These are phyloP conservation scores for Erysimum cheiri DNA, from an alignment of 441 rosid species.

Conservation along the genomic window DNA sequence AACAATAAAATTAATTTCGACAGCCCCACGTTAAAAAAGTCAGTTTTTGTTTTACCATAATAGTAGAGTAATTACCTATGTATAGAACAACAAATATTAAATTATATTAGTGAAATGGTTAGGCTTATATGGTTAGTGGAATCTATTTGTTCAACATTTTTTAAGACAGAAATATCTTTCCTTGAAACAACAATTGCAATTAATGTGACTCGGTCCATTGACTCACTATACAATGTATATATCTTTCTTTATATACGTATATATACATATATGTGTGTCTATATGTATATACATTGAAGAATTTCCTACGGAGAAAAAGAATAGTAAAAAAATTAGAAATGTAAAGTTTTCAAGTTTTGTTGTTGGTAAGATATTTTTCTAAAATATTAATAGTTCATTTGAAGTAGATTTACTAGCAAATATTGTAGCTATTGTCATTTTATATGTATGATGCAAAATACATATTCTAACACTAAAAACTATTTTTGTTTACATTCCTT, in stretches of 20 bases:
- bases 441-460: too few relatives aligned
- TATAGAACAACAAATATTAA: neutral
- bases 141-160: neutral
- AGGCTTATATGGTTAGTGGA: neutral
- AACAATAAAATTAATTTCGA: neutral
- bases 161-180: neutral
- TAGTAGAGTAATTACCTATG: neutral
- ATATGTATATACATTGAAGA: too few relatives aligned
- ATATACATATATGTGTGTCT: neutral
- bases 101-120: neutral
- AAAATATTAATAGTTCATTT: too few relatives aligned
- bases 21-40: neutral
- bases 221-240: neutral
- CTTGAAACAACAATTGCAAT: neutral
- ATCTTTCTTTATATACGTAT: neutral
- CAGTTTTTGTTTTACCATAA: conserved; percentile 7
- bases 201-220: neutral
- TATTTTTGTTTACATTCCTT: too few relatives aligned
- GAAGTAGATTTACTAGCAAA: too few relatives aligned
- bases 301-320: too few relatives aligned
- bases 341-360: too few relatives aligned
- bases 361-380: too few relatives aligned
- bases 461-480: too few relatives aligned
- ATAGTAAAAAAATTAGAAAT: too few relatives aligned
- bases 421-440: too few relatives aligned